Evolutionary conservation across 495 filamentous ascomycete genomes (phyloP), one percentile per base, ranked within the genome.

Genomic region (Aspergillus leporis): DNA sequence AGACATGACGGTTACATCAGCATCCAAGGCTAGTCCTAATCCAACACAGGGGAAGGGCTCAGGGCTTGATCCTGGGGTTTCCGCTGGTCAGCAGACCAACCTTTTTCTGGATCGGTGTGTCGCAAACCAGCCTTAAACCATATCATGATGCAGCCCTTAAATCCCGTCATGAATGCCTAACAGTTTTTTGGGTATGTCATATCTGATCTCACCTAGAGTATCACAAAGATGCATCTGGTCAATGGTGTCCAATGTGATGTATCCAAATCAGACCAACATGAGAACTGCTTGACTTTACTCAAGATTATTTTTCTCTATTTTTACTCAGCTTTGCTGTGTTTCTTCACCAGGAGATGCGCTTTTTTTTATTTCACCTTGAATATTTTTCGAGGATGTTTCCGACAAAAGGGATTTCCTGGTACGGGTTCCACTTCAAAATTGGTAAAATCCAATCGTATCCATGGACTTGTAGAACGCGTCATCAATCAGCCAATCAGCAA

Each of bases 401-500:
- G 65, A 65, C 65, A 64, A 55, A 64, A 52, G 60, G 59, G 58
- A n/a, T n/a, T 43, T 54, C 60, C 51, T 69, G 66, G 66, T 64
- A 69, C 61, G 55, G 62, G 58, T 56, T 38, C 63, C 66, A 60
- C 57, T 12, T 40, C 38, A 47, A 32, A 58, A 52, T 28, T 41
- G 46, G 46, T n/a, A 7, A 23, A 6, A 45, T 25, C 67, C 64
- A 69, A 66, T 69, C 22, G 55, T 7, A 59, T 38, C 3, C 22
- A n/a, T 36, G 48, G 49, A 50, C 56, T 49, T 40, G 58, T 61
- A 63, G 67, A 70, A 64, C 64, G 67, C 67, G 67, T 67, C 65
- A 67, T 62, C 36, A 19, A 14, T n/a, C 16, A 60, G 40, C 73
- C 76, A 75, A 77, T 76, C 67, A 76, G 51, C 14, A 22, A 32